phyloP scores from a whole-genome alignment of 2,329 filamentous ascomycete genomes.

The Tolypocladium capitatum region DNA sequence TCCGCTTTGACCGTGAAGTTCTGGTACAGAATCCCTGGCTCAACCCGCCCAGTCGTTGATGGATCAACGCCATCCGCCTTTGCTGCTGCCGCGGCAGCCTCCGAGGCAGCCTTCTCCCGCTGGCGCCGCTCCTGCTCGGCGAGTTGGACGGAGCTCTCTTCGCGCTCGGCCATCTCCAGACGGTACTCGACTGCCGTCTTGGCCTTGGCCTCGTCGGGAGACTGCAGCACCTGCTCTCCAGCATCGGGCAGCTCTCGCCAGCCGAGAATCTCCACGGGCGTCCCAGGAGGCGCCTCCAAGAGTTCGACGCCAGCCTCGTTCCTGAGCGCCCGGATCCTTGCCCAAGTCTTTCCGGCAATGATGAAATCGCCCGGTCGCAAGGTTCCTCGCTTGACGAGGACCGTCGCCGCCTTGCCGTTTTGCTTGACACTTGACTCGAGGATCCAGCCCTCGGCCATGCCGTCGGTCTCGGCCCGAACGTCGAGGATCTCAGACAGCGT shows the following conservation, averaged over 20 bases:
- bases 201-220: constrained; percentile 63
- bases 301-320: constrained; percentile 73
- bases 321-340: constrained; percentile 67
- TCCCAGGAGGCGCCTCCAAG: constrained; percentile 67
- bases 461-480: constrained; percentile 64
- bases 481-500: constrained; percentile 83
- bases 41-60: constrained; percentile 16
- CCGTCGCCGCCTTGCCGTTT: constrained; percentile 72
- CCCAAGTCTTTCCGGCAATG: constrained; percentile 80
- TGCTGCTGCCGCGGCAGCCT: constrained; percentile 21
- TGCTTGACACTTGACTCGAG: constrained; percentile 83
- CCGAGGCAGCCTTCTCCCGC: constrained; percentile 36
- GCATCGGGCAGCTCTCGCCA: constrained; percentile 75
- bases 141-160: constrained; percentile 67
- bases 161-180: constrained; percentile 54
- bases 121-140: constrained; percentile 56
- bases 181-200: constrained; percentile 69
- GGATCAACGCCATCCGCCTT: constrained; percentile 23
- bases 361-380: constrained; percentile 68
- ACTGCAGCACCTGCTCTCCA: constrained; percentile 78
- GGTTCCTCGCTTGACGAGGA: constrained; percentile 80
- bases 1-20: constrained; percentile 87
- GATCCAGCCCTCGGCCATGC: constrained; percentile 82
- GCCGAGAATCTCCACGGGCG: constrained; percentile 84
- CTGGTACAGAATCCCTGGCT: constrained; percentile 38